Evolutionary conservation across 805 yeast genomes (phyloP), one percentile per base, ranked within the genome.

Genomic region (Lipomyces spencermartinsiae): DNA sequence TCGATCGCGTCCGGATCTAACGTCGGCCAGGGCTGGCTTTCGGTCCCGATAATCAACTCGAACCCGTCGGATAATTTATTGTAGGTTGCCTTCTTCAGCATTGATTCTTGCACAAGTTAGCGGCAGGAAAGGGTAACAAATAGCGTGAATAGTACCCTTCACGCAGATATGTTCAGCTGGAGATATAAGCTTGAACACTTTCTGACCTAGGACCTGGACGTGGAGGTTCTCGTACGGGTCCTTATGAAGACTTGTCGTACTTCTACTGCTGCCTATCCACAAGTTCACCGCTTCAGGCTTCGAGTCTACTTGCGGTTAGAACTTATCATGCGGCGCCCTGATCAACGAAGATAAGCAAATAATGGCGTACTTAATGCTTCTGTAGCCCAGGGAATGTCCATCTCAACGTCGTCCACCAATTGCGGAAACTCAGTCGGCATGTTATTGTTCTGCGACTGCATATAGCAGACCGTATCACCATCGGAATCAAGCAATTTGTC

Each of bases 381-480:
- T n/a, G 68, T 63, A 0, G 75, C 74, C 66, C 73, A 71, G 12
- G 39, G 46, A 16, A 73, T 60, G 29, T 70, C 64, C 25, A 53
- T 43, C 7, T 70, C 73, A 14, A 76, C 69, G 60, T 65, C 71
- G 25, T 55, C 65, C 31, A 29, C 64, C 35, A 76, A 64, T 16
- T 55, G 58, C 2, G 68, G 59, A 57, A 78, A 76, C 66, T 77
- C 77, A 25, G 68, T 62, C 25, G 68, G 60, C 59, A 79, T 68
- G 64, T 80, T 80, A 55, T 76, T 77, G 64, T 80, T 79, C 64
- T 80, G 82, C 54, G 79, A 76, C 63, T 80, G 82, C 76, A 80
- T 77, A 71, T 80, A 80, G 65, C 73, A 51, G 29, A 65, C 73
- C 19, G 72, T 51, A 5, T 58, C 56, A 1, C 56, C 59, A 34